phyloP scores from a whole-genome alignment of 129 eudicot genomes.

The Pseudognaphalium luteoalbum region DNA sequence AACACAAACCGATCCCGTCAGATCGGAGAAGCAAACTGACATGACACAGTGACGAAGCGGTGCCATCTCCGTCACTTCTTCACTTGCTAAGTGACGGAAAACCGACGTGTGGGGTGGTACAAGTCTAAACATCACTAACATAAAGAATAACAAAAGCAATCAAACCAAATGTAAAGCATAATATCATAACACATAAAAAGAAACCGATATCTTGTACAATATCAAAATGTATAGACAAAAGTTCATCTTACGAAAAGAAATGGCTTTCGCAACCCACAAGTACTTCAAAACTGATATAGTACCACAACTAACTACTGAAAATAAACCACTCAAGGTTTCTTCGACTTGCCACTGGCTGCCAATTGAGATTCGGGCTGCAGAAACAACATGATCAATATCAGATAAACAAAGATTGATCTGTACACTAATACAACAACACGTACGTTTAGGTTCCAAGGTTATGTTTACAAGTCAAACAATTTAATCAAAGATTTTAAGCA shows the following conservation, averaged over 20 bases:
- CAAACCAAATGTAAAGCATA: background rate
- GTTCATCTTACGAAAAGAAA: conserved; percentile 5
- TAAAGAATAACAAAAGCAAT: background rate
- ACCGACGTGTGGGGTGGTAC: too few species aligned
- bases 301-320: background rate
- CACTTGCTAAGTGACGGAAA: too few species aligned
- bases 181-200: background rate
- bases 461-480: background rate
- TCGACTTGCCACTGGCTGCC: conserved; percentile 34
- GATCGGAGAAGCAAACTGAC: too few species aligned
- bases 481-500: too few species aligned
- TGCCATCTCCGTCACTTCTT: too few species aligned
- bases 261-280: background rate
- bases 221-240: conserved; percentile 13
- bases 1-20: too few species aligned
- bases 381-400: background rate
- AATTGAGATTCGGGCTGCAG: conserved; percentile 33
- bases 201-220: background rate
- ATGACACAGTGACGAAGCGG: too few species aligned
- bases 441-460: background rate
- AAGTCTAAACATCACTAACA: background rate
- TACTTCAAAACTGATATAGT: conserved; percentile 4
- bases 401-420: background rate
- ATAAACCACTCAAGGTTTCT: conserved; percentile 9
- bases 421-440: background rate